Conservation (phyloP, 192 early-diverging fungal species). For the Podila epicladia region DNA sequence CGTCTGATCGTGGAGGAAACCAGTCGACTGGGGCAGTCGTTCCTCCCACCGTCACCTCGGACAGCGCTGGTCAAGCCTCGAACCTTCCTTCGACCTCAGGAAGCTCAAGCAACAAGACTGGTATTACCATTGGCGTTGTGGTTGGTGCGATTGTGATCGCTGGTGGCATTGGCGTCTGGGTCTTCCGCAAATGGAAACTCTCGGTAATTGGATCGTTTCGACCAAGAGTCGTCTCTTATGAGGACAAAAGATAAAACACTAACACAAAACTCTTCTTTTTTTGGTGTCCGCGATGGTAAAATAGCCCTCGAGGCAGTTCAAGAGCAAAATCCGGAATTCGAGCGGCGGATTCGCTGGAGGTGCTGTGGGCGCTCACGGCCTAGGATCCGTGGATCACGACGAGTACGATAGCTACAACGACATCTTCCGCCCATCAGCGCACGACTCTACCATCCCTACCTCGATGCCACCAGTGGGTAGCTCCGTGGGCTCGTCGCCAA, state of each 20-base stretch:
- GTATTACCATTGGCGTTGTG: constrained; percentile 37
- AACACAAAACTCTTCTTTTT: neutral
- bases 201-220: constrained; percentile 19
- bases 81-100: neutral
- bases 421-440: constrained; percentile 24
- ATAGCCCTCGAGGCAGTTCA: constrained; percentile 45
- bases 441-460: constrained; percentile 8
- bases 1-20: neutral
- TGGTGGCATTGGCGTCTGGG: constrained; percentile 39
- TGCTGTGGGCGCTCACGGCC: neutral
- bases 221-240: neutral
- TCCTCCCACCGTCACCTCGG: neutral
- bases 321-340: constrained; percentile 37
- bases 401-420: constrained; percentile 20
- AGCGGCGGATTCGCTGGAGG: neutral
- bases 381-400: neutral
- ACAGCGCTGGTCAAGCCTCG: neutral
- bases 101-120: constrained; percentile 24
- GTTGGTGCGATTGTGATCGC: constrained; percentile 27
- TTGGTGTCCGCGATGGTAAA: neutral
- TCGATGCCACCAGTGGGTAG: constrained; percentile 6
- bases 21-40: neutral
- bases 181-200: constrained; percentile 52
- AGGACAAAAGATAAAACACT: neutral
- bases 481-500: neutral